Base-by-base conservation (phyloP, 345 rosid genomes). In the Rhodamnia argentea region DNA sequence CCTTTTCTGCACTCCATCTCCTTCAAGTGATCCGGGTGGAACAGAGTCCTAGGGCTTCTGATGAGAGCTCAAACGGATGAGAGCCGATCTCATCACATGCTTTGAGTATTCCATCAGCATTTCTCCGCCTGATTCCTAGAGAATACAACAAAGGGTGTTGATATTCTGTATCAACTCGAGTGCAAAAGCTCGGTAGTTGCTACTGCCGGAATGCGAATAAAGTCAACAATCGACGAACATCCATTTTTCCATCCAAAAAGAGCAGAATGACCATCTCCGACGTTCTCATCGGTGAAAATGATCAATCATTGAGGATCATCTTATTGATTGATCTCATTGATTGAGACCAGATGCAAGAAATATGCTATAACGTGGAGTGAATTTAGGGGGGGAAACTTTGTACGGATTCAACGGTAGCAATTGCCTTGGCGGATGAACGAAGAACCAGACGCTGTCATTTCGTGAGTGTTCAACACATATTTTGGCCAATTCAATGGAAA, bases 11-110 rank as follows among this genome's bases (percentile, higher is more conserved):
- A 91, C 3, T 84, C 91, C 29, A 92, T 90, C 13, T 88, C 92
- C 18, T 88, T 85, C 24, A 93, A 88, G 86, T 94, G 87, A 58
- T 86, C 76, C 27, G 90, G 86, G 3, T 86, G 86, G 82, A n/a
- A n/a, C n/a, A n/a, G n/a, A 94, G 59, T 4, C 94, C 93, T 29
- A 92, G 86, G 32, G 91, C 96, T 87, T 92, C 92, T 0, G 96
- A 86, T 16, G 92, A 60, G 76, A 94, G 83, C 86, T 91, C 88
- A 24, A 92, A 87, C 5, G 91, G 60, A 55, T 86, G 54, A 44
- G 29, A 14, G 15, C 92, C 52, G 92, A 32, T 64, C 52, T 57
- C 82, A 13, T 54, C 13, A 87, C 90, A 44, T 90, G 84, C 81
- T 89, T 60, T 18, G 89, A 56, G 87, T 92, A 92, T 70, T 91